Evolutionary conservation across 495 filamentous ascomycete species (phyloP).

Genomic region (Platismatia glauca): DNA sequence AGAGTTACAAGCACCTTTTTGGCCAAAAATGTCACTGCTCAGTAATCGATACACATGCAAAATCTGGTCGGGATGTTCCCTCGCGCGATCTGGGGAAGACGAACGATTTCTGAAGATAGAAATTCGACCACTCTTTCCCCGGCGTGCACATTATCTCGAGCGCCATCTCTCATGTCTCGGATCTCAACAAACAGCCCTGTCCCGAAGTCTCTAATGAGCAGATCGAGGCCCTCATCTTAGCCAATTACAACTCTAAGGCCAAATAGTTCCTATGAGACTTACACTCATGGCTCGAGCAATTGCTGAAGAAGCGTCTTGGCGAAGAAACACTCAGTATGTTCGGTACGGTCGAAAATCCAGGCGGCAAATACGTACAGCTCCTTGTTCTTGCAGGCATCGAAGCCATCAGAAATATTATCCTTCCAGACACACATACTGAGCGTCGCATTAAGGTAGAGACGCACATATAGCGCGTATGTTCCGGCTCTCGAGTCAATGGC

Average conservation of each 20-base stretch:
- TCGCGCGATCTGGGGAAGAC: not conserved
- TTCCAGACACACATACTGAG: not conserved
- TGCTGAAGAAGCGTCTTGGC: too few species aligned
- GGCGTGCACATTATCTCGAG: not conserved
- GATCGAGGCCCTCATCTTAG: too few species aligned
- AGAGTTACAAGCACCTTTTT: not conserved
- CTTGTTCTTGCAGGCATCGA: not conserved
- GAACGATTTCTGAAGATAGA: not conserved
- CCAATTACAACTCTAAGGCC: too few species aligned
- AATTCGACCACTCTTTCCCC: not conserved
- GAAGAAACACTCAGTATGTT: not conserved
- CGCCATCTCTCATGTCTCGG: not conserved
- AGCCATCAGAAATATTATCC: not conserved
- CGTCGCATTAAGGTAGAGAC: not conserved
- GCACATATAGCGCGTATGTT: not conserved
- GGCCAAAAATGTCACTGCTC: not conserved
- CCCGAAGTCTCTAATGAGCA: not conserved
- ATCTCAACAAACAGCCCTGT: not conserved
- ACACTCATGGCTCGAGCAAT: too few species aligned
- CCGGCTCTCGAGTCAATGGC: not conserved
- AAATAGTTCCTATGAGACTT: not conserved
- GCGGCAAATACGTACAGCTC: not conserved
- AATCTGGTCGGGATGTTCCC: not conserved
- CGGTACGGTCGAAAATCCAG: not conserved
- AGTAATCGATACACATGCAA: not conserved